A percentile compares a stretch with the other conserved stretches of the same genome.
phyloP scores from a whole-genome alignment of 1,284 basidiomycete species.

The Pholiota adiposa region DNA sequence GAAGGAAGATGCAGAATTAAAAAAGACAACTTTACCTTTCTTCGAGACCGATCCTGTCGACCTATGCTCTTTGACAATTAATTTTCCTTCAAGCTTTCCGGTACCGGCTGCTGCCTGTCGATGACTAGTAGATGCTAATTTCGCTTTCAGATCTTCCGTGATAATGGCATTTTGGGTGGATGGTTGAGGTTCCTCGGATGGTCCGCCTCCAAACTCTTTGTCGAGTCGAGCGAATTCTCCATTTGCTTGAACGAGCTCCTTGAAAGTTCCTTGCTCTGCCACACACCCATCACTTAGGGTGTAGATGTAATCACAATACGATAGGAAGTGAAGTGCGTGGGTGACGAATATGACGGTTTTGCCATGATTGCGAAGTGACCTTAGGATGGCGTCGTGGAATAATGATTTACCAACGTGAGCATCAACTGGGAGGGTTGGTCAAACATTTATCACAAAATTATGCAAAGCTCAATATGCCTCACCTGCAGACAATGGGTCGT shows the following conservation, averaged over 20 bases:
- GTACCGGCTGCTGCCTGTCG: constrained; percentile 51
- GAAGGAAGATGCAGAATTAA: neutral
- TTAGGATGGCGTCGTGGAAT: constrained; percentile 69
- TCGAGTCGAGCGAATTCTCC: constrained; percentile 69
- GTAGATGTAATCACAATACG: constrained; percentile 70
- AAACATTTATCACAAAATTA: neutral
- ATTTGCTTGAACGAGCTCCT: constrained; percentile 51
- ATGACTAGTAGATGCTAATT: constrained; percentile 37
- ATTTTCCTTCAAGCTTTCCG: constrained; percentile 63
- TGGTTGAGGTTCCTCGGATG: constrained; percentile 30
- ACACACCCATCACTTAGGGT: constrained; percentile 62
- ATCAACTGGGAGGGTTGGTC: constrained; percentile 49
- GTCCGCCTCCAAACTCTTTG: constrained; percentile 63
- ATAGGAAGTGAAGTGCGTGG: constrained; percentile 75
- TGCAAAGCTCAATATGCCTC: constrained; percentile 11
- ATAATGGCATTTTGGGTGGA: constrained; percentile 16
- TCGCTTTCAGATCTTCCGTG: constrained; percentile 45
- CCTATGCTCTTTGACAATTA: constrained; percentile 67
- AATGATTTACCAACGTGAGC: constrained; percentile 74
- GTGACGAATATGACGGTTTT: constrained; percentile 76
- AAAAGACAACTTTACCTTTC: constrained; percentile 41
- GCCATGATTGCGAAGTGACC: constrained; percentile 52
- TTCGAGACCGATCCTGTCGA: constrained; percentile 68
- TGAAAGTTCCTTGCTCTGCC: constrained; percentile 68
- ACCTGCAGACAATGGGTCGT: constrained; percentile 79